phyloP scores from a whole-genome alignment of 352 stramenopile genomes.

The Globisporangium alternatum region DNA sequence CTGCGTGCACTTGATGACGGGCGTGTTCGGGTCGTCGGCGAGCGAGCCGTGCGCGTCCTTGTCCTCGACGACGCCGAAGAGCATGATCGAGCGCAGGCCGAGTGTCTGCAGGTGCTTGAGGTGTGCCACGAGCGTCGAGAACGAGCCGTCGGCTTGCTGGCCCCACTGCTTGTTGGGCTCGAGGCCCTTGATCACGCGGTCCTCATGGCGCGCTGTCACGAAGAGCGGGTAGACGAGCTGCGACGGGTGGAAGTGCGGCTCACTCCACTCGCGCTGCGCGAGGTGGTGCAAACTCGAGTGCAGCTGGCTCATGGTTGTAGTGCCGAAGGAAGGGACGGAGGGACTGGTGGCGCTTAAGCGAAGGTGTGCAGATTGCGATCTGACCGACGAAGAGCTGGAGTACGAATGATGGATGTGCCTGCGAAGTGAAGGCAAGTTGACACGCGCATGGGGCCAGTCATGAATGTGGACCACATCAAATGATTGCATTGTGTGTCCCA shows the following conservation, averaged over 20 bases:
- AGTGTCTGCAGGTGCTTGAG: conserved; percentile 67
- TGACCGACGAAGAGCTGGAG: background rate
- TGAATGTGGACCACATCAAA: too few species aligned
- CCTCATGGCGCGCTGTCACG: conserved; percentile 65
- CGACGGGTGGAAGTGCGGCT: conserved; percentile 84
- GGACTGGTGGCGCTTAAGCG: background rate
- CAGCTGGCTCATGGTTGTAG: conserved; percentile 27
- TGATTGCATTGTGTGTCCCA: too few species aligned
- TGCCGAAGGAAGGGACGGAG: background rate
- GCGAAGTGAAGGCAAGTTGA: background rate
- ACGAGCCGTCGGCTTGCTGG: conserved; percentile 54
- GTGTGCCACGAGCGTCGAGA: conserved; percentile 69
- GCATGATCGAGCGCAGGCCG: conserved; percentile 82
- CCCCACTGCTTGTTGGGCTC: conserved; percentile 88
- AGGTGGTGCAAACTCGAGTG: conserved; percentile 83
- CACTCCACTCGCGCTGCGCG: conserved; percentile 79
- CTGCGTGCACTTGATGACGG: conserved; percentile 71
- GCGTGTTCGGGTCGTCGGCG: conserved; percentile 70
- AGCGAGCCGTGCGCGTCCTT: conserved; percentile 79
- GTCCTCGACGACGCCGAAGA: conserved; percentile 85
- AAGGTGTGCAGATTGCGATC: too few species aligned
- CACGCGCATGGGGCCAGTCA: background rate
- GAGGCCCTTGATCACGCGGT: conserved; percentile 73
- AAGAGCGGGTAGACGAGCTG: conserved; percentile 91
- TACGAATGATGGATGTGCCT: background rate